These are phyloP conservation scores for Quillaja saponaria DNA, from an alignment of 306 rosid genomes.

Conservation along the genomic window DNA sequence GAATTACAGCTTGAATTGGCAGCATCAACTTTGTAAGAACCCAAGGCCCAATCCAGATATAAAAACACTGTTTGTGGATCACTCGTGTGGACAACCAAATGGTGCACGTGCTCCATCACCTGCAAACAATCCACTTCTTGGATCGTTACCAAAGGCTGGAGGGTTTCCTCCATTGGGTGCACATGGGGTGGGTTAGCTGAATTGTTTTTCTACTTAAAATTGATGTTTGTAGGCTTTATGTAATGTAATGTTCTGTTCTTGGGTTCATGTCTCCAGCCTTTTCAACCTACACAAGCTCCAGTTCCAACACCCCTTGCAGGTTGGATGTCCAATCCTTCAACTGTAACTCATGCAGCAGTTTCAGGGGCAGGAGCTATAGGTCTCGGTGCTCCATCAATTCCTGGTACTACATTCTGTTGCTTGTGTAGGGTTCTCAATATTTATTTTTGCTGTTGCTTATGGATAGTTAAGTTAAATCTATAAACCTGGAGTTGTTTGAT, in stretches of 20 bases:
- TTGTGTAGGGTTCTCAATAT: conserved; percentile 22
- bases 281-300: conserved; percentile 81
- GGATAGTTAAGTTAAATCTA: conserved; percentile 13
- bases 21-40: conserved; percentile 95
- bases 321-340: conserved; percentile 98
- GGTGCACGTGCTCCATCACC: conserved; percentile 99
- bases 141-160: conserved; percentile 87
- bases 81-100: conserved; percentile 95
- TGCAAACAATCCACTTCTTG: conserved; percentile 84
- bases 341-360: conserved; percentile 81
- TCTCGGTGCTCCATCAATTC: conserved; percentile 93
- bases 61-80: conserved; percentile 98
- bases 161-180: conserved; percentile 96
- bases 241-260: conserved; percentile 18
- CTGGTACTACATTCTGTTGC: conserved; percentile 52
- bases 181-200: conserved; percentile 73
- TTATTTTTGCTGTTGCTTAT: conserved; percentile 12
- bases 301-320: conserved; percentile 92
- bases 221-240: conserved; percentile 14
- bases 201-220: conserved; percentile 26
- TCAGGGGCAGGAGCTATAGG: conserved; percentile 93
- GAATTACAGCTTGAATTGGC: conserved; percentile 94
- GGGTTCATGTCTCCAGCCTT: conserved; percentile 62
- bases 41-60: conserved; percentile 99
- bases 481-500: conserved; percentile 28